phyloP scores from a whole-genome alignment of 2,329 filamentous ascomycete genomes.

The Beauveria brongniartii region DNA sequence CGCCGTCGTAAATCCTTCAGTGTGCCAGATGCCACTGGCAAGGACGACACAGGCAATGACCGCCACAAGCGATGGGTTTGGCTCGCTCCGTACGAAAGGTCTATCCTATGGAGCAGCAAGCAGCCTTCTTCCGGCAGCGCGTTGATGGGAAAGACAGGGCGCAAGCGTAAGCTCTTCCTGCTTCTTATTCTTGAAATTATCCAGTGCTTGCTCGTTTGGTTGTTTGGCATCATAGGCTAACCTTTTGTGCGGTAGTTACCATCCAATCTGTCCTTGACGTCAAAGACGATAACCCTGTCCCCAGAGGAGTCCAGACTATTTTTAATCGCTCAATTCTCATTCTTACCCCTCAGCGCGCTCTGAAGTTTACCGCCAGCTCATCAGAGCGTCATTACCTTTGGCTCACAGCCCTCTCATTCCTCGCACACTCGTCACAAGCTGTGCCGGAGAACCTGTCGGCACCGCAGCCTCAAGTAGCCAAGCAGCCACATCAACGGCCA shows the following conservation, averaged over 20 bases:
- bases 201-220: conserved; percentile 11
- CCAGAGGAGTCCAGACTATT: conserved; percentile 51
- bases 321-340: conserved; percentile 96
- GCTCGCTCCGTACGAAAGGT: conserved; percentile 91
- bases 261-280: conserved; percentile 97
- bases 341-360: conserved; percentile 80
- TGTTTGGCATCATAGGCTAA: conserved; percentile 22
- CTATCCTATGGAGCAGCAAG: conserved; percentile 97
- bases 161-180: conserved; percentile 66
- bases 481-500: conserved; percentile 26
- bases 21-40: conserved; percentile 57
- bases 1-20: conserved; percentile 86
- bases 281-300: conserved; percentile 82
- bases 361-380: conserved; percentile 85
- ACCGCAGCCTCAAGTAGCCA: conserved; percentile 34
- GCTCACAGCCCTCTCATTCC: conserved; percentile 89
- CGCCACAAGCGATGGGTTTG: conserved; percentile 98
- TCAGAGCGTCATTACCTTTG: conserved; percentile 88
- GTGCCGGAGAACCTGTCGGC: conserved; percentile 62
- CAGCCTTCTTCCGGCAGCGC: conserved; percentile 84
- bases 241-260: conserved; percentile 50
- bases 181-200: conserved; percentile 14
- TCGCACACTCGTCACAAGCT: conserved; percentile 80
- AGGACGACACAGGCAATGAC: conserved; percentile 64
- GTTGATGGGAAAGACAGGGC: conserved; percentile 85